Evolutionary conservation across 2,329 filamentous ascomycete species (phyloP).

Genomic region (Calonectria pseudoreteaudii): DNA sequence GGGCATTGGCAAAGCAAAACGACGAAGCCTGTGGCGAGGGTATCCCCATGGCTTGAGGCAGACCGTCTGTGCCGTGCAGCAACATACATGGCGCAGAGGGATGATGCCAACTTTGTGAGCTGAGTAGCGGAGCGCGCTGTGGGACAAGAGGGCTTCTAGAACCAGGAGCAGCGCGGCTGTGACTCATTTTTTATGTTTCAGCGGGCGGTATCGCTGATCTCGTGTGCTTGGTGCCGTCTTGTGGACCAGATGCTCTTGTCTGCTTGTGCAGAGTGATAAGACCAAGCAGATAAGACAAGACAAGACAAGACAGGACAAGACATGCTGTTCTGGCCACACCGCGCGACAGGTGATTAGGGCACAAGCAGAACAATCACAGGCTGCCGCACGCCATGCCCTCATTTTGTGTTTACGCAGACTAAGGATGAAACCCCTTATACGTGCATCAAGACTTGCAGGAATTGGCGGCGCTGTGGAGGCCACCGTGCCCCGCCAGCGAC

Average conservation of each 20-base stretch:
- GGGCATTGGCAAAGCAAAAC: neutral
- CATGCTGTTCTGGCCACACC: neutral
- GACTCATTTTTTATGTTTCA: slow-evolving; percentile 14
- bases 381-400: neutral
- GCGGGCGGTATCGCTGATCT: slow-evolving; percentile 1
- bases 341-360: slow-evolving; percentile 2
- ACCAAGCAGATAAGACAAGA: neutral
- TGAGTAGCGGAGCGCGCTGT: slow-evolving; percentile 13
- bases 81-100: neutral
- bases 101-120: slow-evolving; percentile 9
- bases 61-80: slow-evolving; percentile 2
- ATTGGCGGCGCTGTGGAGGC: slow-evolving; percentile 16
- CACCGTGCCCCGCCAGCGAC: slow-evolving; percentile 22
- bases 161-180: slow-evolving; percentile 5
- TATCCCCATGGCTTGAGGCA: neutral
- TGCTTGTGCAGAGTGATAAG: neutral
- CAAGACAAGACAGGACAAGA: neutral
- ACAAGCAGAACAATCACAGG: neutral
- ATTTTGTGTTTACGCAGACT: neutral
- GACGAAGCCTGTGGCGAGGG: neutral
- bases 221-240: neutral
- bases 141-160: slow-evolving; percentile 23
- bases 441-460: slow-evolving; percentile 7
- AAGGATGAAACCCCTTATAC: slow-evolving; percentile 15
- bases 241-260: neutral